These are phyloP conservation scores for Cryptosporidium ubiquitum DNA, from an alignment of 169 alveolate genomes.

Conservation along the genomic window DNA sequence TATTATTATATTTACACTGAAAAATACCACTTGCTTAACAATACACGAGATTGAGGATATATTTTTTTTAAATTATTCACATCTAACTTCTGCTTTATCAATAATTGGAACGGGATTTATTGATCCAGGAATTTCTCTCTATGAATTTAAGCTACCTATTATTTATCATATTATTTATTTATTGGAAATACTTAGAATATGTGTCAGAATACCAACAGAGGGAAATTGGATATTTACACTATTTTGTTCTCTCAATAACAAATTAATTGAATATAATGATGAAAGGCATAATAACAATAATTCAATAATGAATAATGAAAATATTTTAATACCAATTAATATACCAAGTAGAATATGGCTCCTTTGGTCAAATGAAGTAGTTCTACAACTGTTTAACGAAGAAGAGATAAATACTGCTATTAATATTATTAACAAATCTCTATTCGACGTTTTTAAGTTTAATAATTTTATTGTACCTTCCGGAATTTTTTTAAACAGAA, in stretches of 20 bases:
- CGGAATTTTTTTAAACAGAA: not conserved
- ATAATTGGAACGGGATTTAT: not conserved
- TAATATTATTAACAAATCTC: not conserved
- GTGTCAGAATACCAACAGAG: conserved; percentile 16
- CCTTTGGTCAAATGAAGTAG: conserved; percentile 24
- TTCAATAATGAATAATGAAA: not conserved
- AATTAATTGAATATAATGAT: not conserved
- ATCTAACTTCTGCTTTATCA: not conserved
- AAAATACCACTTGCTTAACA: not conserved
- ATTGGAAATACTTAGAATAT: conserved; percentile 44
- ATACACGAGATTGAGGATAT: conserved; percentile 29
- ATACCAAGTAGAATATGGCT: conserved; percentile 58
- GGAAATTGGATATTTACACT: conserved; percentile 24
- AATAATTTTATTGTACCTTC: not conserved
- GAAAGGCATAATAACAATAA: not conserved
- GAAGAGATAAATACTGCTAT: not conserved
- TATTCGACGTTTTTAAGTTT: not conserved
- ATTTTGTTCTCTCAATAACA: not conserved
- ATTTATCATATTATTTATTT: conserved; percentile 38
- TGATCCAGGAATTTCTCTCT: conserved; percentile 24
- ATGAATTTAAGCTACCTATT: conserved; percentile 10
- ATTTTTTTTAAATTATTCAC: not conserved
- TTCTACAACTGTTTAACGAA: not conserved
- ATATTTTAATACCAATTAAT: conserved; percentile 28
- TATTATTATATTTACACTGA: conserved; percentile 7